Conservation (phyloP, 371 early-diverging fungal species). For the Circinella minor region DNA sequence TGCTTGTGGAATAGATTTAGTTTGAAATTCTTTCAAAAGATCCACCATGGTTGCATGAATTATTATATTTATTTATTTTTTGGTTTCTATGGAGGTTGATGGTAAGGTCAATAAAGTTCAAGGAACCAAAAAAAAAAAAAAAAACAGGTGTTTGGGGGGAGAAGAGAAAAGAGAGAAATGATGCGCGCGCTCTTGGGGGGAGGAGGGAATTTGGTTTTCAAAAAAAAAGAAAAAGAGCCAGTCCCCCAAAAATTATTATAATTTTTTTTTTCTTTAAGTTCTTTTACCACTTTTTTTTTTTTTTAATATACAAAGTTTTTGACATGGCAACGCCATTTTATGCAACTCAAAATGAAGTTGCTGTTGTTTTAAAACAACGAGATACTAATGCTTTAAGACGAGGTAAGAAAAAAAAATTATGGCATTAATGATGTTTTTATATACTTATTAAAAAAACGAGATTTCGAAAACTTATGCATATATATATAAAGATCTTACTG, state of each 20-base stretch:
- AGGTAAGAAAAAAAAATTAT: background rate
- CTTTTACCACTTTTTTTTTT: background rate
- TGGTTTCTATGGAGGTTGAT: no score
- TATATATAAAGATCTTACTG: background rate
- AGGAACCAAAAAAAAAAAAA: no score
- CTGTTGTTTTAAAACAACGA: background rate
- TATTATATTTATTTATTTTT: background rate
- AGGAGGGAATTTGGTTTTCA: no score
- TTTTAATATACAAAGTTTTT: background rate
- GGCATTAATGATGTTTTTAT: background rate
- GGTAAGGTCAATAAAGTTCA: no score
- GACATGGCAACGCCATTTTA: conserved; percentile 6
- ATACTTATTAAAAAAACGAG: background rate
- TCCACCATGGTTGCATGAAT: conserved; percentile 7
- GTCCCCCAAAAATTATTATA: background rate
- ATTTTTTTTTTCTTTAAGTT: background rate
- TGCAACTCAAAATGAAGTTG: background rate
- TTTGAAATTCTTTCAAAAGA: conserved; percentile 14
- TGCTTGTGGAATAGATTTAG: conserved; percentile 9
- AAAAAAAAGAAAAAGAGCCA: background rate
- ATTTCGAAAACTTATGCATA: background rate
- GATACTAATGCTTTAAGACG: conserved; percentile 1
- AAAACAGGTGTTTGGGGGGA: background rate
- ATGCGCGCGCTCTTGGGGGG: no score
- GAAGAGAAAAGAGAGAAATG: no score